A percentile compares a stretch with the other conserved stretches of the same genome.
Evolutionary conservation across 2,329 filamentous ascomycete genomes (phyloP).

Genomic region (Paecilomyces dactylethromorphus): DNA sequence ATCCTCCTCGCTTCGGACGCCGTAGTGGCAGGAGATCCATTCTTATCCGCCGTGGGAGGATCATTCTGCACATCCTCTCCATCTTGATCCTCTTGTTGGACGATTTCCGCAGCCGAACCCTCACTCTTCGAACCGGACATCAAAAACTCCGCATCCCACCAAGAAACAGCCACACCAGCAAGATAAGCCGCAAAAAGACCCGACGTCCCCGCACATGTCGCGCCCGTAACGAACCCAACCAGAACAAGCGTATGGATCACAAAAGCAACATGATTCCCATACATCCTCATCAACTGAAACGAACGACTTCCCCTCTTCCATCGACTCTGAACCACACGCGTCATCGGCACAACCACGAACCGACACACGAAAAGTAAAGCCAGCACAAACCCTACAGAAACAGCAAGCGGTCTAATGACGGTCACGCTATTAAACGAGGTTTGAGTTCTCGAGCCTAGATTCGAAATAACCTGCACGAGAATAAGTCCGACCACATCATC

Average conservation of each 20-base stretch:
- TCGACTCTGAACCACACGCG: neutral
- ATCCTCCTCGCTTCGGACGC: neutral
- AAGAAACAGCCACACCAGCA: constrained; percentile 46
- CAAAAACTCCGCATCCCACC: constrained; percentile 37
- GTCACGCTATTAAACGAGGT: constrained; percentile 31
- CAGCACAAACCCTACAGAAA: constrained; percentile 35
- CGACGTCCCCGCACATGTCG: constrained; percentile 51
- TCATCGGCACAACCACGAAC: constrained; percentile 12
- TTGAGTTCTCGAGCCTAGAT: constrained; percentile 43
- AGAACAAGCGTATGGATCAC: constrained; percentile 39
- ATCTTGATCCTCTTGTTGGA: neutral
- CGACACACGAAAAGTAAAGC: constrained; percentile 21
- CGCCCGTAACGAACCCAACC: constrained; percentile 40
- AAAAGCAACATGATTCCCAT: constrained; percentile 24
- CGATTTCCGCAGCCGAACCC: neutral
- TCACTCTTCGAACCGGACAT: neutral
- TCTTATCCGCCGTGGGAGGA: neutral
- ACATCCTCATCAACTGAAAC: constrained; percentile 1
- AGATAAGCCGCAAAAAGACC: constrained; percentile 53
- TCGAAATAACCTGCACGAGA: constrained; percentile 69
- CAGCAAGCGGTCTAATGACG: constrained; percentile 46
- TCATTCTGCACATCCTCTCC: neutral
- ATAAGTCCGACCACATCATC: constrained; percentile 73
- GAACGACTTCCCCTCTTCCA: neutral
- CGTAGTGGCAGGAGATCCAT: neutral